Conservation (phyloP, 1,284 basidiomycete genomes). For the Kalmanozyma brasiliensis region DNA sequence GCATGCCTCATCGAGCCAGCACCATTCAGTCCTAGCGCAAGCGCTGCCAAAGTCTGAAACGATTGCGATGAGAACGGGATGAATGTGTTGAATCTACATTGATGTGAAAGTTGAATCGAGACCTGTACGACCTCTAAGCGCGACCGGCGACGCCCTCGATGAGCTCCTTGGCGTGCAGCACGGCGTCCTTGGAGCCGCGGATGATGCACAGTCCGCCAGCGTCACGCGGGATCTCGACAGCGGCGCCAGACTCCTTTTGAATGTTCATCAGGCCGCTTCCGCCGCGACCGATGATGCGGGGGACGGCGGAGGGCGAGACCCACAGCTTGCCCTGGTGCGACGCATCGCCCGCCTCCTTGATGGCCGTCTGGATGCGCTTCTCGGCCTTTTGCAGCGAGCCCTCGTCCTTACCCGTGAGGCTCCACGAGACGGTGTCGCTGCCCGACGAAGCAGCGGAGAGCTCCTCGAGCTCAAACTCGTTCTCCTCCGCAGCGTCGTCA, state of each 20-base stretch:
- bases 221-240: constrained; percentile 60
- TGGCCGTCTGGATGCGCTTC: constrained; percentile 32
- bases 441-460: constrained; percentile 17
- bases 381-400: constrained; percentile 51
- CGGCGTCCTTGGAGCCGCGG: constrained; percentile 52
- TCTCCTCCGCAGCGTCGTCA: constrained; percentile 31
- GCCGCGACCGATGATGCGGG: constrained; percentile 54
- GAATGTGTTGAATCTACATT: constrained; percentile 21
- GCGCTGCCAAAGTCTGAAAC: not conserved
- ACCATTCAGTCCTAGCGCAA: no score
- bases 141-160: constrained; percentile 47
- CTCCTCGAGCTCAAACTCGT: constrained; percentile 52
- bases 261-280: constrained; percentile 53
- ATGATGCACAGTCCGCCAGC: constrained; percentile 55
- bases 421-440: constrained; percentile 51
- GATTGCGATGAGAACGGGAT: constrained; percentile 8
- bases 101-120: not conserved
- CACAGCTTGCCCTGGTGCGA: constrained; percentile 54
- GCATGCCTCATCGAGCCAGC: no score
- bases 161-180: constrained; percentile 55
- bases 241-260: constrained; percentile 54
- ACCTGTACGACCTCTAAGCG: constrained; percentile 2
- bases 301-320: constrained; percentile 45
- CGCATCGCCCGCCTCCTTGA: constrained; percentile 37
- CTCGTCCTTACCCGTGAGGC: constrained; percentile 53